Evolutionary conservation across 345 rosid genomes (phyloP), one percentile per base, ranked within the genome.

Genomic region (Gossypium raimondii): DNA sequence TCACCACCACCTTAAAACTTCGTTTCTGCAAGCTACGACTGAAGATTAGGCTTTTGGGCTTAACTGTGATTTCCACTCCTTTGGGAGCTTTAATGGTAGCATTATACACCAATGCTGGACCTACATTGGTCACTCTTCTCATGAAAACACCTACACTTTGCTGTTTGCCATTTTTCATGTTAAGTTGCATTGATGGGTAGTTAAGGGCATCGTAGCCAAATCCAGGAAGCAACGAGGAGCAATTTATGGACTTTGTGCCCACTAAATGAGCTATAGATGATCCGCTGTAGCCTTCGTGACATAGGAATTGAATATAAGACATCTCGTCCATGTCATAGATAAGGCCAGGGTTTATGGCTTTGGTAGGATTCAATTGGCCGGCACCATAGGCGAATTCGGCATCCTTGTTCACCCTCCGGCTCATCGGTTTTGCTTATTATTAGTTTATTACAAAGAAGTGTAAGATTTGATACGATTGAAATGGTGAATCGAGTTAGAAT

Each of bases 381-480:
- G 89, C 91, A 17, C 98, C 98, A 11, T 84, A 89, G 8, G 93
- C 94, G 50, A 94, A 88, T 77, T 94, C 97, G 22, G 88, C 97
- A 2, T 87, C 90, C 0, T 43, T 77, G 78, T 87, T 84, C 52
- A 77, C 83, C 75, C 81, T 85, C 66, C 47, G 73, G 78, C 91
- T 89, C 82, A 94, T 84, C 2, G 90, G 90, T 87, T 78, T 90
- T 11, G 97, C 98, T 68, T 68, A 34, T 34, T 25, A 25, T 51
- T 50, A 68, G 38, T 45, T 45, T 12, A 45, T 22, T 20, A 3
- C 8, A 22, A 67, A 47, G 38, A 51, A 57, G 16, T 22, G 71
- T 74, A 64, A 75, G 72, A 8, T 75, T 80, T 47, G 41, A 38
- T 17, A 48, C 43, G 0, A 48, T 25, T 20, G 17, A 9, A 75